A percentile compares a stretch with the other conserved stretches of the same genome.
Conservation (phyloP, 495 filamentous ascomycete genomes). For the Xylaria venustula region DNA sequence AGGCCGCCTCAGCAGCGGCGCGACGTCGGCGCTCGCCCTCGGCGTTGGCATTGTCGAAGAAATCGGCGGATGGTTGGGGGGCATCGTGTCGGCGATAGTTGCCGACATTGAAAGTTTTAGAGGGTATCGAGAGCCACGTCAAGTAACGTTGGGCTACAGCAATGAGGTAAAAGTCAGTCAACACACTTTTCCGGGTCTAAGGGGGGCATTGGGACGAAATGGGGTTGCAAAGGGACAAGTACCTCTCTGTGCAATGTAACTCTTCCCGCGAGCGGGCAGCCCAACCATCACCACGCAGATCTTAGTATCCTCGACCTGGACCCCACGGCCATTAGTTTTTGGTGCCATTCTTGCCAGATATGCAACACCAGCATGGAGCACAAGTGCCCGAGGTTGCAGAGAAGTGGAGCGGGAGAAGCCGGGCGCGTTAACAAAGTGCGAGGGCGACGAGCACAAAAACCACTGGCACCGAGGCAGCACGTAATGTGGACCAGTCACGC, state of each 20-base stretch:
- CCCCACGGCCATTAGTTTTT: conserved; percentile 45
- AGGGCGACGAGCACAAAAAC: background rate
- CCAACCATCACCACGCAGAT: conserved; percentile 99
- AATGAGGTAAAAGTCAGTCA: background rate
- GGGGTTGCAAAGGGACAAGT: conserved; percentile 16
- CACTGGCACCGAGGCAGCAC: background rate
- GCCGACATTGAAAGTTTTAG: conserved; percentile 94
- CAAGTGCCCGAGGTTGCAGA: background rate
- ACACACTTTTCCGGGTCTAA: background rate
- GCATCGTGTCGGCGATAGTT: conserved; percentile 85
- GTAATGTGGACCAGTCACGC: background rate
- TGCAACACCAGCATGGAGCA: conserved; percentile 6
- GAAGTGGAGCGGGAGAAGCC: background rate
- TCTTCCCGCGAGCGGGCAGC: conserved; percentile 91
- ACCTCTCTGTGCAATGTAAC: conserved; percentile 97
- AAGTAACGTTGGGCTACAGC: conserved; percentile 87
- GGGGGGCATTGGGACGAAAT: background rate
- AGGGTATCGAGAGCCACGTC: conserved; percentile 89
- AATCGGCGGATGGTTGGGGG: conserved; percentile 82
- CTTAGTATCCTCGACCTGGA: conserved; percentile 86
- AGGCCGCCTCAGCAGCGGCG: conserved; percentile 84
- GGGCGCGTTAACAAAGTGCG: background rate
- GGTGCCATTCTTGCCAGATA: conserved; percentile 39
- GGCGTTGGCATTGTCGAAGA: conserved; percentile 84
- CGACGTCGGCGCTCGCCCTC: conserved; percentile 88